Conservation (phyloP, 108 stramenopile genomes). For the Nitzschia sp. region DNA sequence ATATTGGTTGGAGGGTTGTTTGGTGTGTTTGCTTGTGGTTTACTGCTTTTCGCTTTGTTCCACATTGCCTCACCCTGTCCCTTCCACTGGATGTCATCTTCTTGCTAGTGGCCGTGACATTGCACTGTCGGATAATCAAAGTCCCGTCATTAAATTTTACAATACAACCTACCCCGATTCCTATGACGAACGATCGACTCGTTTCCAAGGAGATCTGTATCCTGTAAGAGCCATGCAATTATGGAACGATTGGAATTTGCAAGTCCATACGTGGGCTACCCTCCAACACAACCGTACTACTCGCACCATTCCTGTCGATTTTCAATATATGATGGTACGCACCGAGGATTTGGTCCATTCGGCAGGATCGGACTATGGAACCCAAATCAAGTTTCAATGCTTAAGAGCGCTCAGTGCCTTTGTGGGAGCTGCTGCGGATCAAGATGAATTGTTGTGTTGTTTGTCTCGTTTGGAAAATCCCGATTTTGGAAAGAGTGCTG, state of each 20-base stretch:
- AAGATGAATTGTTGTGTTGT: constrained; percentile 35
- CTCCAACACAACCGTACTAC: not conserved
- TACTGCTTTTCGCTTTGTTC: no score
- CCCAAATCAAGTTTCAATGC: constrained; percentile 11
- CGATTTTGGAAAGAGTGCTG: constrained; percentile 36
- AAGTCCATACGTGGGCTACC: constrained; percentile 12
- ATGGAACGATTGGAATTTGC: constrained; percentile 61
- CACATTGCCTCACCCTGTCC: no score
- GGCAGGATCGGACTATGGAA: not conserved
- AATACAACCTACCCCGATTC: constrained; percentile 33
- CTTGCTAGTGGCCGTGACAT: constrained; percentile 80
- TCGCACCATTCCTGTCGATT: no score
- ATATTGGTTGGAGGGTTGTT: not conserved
- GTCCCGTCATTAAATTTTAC: constrained; percentile 76
- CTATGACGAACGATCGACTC: constrained; percentile 1
- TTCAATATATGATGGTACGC: constrained; percentile 37
- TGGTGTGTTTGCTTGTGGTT: not conserved
- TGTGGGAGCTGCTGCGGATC: constrained; percentile 27
- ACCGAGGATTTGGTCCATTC: constrained; percentile 43
- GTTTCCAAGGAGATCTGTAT: constrained; percentile 9
- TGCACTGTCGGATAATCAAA: constrained; percentile 67
- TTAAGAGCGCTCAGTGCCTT: constrained; percentile 32
- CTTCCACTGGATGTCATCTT: no score
- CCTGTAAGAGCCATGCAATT: constrained; percentile 44
- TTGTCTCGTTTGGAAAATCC: constrained; percentile 12